Evolutionary conservation across 2,329 filamentous ascomycete species (phyloP), one percentile per base, ranked within the genome.

Genomic region (Botryotinia globosa): DNA sequence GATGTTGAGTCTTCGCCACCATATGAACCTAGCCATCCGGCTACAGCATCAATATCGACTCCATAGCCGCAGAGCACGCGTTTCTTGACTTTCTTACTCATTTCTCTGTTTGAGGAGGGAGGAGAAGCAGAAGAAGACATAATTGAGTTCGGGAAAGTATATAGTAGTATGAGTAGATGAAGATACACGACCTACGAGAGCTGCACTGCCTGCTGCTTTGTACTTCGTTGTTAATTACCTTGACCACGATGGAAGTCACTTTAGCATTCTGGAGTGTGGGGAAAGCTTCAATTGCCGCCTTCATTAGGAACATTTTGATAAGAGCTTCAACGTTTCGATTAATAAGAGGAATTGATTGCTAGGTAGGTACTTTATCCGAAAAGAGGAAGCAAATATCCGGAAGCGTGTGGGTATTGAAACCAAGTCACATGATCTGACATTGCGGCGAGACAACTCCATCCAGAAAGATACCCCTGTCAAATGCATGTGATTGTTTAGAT

Each of bases 21-120:
- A 77, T 94, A 94, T 0, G 88, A 91, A 0, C 91, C 91, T 0
- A 94, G 84, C 92, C 91, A 94, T 14, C 91, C 91, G 1, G 91
- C 88, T 2, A 93, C 90, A n/a, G 91, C 91, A 75, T 94, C 91
- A 39, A 94, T 90, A 74, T 94, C 91, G 37, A 93, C 89, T 4
- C 90, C 90, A 77, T 92, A 92, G 76, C 87, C 83, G 61, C 86
- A 84, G 54, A 88, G 84, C 66, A 88, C 84, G 69, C 86, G 82
- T 76, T 87, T 88, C 80, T 85, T 84, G 61, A 79, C 82, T 82
- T 84, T 84, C 65, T 20, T 73, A 22, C 20, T 14, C 44, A 32
- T 42, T 45, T 42, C 59, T 44, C 29, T 29, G 64, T 68, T 71
- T 14, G 32, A 54, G 39, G 62, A 59, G 32, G 39, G 51, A 29